These are phyloP conservation scores for Picochlorum sp. DNA, from an alignment of 139 green algal genomes.

Conservation along the genomic window DNA sequence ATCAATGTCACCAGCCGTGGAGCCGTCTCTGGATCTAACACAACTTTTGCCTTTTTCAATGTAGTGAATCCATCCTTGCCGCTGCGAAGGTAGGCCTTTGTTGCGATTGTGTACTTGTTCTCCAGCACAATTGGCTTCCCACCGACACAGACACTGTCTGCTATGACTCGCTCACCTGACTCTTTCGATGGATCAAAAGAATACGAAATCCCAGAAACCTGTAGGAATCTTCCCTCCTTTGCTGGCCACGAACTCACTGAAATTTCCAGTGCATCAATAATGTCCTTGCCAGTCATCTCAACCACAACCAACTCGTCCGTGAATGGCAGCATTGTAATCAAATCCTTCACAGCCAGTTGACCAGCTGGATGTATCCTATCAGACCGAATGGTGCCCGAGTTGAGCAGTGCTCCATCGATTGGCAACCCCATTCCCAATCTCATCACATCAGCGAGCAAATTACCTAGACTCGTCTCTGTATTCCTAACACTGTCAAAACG, in stretches of 20 bases:
- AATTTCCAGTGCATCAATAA: conserved; percentile 59
- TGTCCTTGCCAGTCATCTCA: conserved; percentile 34
- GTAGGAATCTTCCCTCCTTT: conserved; percentile 63
- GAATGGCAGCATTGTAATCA: conserved; percentile 66
- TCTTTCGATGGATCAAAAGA: conserved; percentile 44
- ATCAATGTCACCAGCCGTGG: conserved; percentile 27
- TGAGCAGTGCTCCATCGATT: conserved; percentile 46
- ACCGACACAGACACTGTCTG: conserved; percentile 33
- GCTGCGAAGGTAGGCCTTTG: conserved; percentile 60
- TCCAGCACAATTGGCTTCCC: conserved; percentile 33
- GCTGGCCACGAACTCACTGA: conserved; percentile 48
- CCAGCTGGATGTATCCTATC: conserved; percentile 36
- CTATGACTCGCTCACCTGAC: conserved; percentile 33
- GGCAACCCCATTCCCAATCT: conserved; percentile 9
- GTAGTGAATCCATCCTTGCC: conserved; percentile 66
- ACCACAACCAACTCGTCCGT: conserved; percentile 52
- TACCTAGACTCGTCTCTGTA: conserved; percentile 60
- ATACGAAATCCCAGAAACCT: conserved; percentile 53
- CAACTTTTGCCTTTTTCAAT: conserved; percentile 25
- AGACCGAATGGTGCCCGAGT: conserved; percentile 51
- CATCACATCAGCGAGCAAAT: conserved; percentile 51
- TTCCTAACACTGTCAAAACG: conserved; percentile 52
- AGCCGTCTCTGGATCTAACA: conserved; percentile 25
- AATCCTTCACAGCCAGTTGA: conserved; percentile 43
- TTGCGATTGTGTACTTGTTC: conserved; percentile 42